Base-by-base conservation (phyloP, 257 asterid species). In the Petunia axillaris region DNA sequence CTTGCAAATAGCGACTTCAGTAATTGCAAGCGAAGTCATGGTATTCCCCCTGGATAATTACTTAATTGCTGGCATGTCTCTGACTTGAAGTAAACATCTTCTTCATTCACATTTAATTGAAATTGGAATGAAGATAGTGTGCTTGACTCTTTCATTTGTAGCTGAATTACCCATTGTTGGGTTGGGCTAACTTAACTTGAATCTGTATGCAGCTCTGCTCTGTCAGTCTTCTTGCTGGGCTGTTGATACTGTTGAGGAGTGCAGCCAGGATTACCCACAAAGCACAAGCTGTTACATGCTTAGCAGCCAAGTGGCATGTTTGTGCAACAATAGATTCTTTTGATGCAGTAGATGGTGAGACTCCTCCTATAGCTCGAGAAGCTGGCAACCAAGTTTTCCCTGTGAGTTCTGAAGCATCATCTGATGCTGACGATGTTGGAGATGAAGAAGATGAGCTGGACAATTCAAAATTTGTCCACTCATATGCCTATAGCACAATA, bases 261-360 rank as follows among this genome's bases (percentile, higher is more conserved):
- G 99, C 99, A 5, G 90, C 98, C 0, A 87, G 90, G 78, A 96
- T 96, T 14, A 96, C 98, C n/a, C 99, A 93, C 87, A 96, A 92
- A 85, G 99, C 99, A 6, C 95, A 86, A 44, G 89, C 95, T 0
- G 94, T 96, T 62, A 89, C 95, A 6, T 89, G 98, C 90, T 93
- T 95, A n/a, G 98, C 99, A 0, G 91, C 99, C 6, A 95, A 93
- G 88, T 95, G 99, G 99, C 97, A 95, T 35, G 98, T 91, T 4
- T 87, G 97, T 62, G 98, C 98, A 52, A 93, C 98, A 0, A 81
- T 95, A 2, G 96, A 93, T 84, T 90, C 93, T 1, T 92, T 91
- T 11, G 97, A 91, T 5, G 64, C 92, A 9, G 58, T 84, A 0
- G 94, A 92, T 41, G 60, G 75, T 4, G 97, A 88, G 79, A 90